Conservation (phyloP, 768 basidiomycete species). For the Clavulina sp. region DNA sequence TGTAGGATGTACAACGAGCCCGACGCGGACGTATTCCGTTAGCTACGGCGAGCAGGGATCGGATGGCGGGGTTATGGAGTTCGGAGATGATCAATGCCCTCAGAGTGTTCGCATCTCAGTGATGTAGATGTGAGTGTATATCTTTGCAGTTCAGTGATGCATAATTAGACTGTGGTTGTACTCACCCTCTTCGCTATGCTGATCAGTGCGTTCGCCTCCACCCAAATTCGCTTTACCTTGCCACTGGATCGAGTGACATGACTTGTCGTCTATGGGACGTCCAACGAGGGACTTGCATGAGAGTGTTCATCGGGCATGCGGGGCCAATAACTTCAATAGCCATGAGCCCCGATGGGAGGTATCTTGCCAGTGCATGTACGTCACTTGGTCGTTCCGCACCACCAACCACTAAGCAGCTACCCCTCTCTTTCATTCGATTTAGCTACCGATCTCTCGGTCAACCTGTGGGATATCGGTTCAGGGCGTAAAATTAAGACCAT, state of each 20-base stretch:
- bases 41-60: slow-evolving; percentile 83
- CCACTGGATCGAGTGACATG: slow-evolving; percentile 92
- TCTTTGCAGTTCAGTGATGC: too few relatives aligned
- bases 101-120: slow-evolving; percentile 85
- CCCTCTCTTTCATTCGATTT: not conserved
- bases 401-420: slow-evolving; percentile 22
- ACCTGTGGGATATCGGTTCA: slow-evolving; percentile 93
- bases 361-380: slow-evolving; percentile 76
- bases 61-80: slow-evolving; percentile 94
- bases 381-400: slow-evolving; percentile 2
- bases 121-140: slow-evolving; percentile 80
- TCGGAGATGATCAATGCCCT: slow-evolving; percentile 77
- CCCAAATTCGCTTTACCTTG: slow-evolving; percentile 92
- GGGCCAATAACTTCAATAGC: slow-evolving; percentile 73
- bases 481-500: slow-evolving; percentile 91
- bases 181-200: not conserved
- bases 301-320: slow-evolving; percentile 92
- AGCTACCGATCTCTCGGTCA: slow-evolving; percentile 91
- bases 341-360: slow-evolving; percentile 84
- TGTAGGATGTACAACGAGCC: slow-evolving; percentile 99
- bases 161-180: not conserved
- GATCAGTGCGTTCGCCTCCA: slow-evolving; percentile 84
- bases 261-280: slow-evolving; percentile 96
- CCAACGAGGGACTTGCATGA: slow-evolving; percentile 83
- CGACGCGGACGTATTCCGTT: slow-evolving; percentile 98